Percentiles rank a stretch among this genome's conserved stretches.
phyloP scores from a whole-genome alignment of 169 alveolate species.

The Cyclospora cayetanensis region DNA sequence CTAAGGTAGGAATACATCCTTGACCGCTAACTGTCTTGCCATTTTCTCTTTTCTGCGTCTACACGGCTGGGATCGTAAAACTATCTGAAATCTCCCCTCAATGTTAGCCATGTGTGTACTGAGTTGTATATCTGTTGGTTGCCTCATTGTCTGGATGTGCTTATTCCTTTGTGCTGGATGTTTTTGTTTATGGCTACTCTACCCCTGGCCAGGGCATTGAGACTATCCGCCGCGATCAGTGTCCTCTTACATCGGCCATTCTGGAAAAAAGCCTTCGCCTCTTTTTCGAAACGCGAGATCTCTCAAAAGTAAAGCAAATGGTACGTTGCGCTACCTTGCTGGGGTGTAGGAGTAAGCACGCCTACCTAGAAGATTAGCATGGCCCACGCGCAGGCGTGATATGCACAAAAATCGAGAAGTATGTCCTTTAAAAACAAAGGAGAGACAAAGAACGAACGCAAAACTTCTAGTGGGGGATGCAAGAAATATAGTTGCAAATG shows the following conservation, averaged over 20 bases:
- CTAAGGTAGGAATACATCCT: slow-evolving; percentile 44
- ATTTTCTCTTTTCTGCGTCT: not conserved
- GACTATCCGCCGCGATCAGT: slow-evolving; percentile 73
- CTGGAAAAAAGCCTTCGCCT: slow-evolving; percentile 62
- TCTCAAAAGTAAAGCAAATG: slow-evolving; percentile 58
- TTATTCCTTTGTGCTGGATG: not conserved
- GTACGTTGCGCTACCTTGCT: slow-evolving; percentile 12
- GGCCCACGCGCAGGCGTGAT: no score
- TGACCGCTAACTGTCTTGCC: not conserved
- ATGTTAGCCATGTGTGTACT: not conserved
- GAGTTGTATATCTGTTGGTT: not conserved
- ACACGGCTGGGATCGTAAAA: not conserved
- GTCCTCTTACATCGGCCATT: slow-evolving; percentile 67
- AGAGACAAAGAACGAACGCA: no score
- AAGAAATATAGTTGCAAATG: no score
- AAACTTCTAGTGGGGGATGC: no score
- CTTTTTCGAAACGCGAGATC: slow-evolving; percentile 67
- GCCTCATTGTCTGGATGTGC: not conserved
- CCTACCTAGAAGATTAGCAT: no score
- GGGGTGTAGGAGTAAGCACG: no score
- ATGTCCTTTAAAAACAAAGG: no score
- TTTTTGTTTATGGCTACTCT: not conserved
- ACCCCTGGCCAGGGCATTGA: slow-evolving; percentile 74
- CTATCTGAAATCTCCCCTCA: not conserved
- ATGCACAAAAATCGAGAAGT: no score